Evolutionary conservation across 106 monocot species (phyloP).

Genomic region (Gastrodia elata): DNA sequence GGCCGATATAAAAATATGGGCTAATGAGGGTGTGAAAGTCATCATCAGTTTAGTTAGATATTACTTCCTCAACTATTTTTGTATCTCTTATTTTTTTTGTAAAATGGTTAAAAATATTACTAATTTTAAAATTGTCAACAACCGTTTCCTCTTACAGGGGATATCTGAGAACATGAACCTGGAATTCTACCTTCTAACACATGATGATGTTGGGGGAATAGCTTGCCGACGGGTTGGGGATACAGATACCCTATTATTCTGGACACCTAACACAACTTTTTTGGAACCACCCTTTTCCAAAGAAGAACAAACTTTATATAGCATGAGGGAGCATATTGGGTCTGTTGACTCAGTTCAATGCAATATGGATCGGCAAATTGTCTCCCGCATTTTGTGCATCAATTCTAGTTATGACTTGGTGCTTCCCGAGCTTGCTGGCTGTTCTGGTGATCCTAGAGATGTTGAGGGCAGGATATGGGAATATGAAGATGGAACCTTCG

Average conservation of each 20-base stretch:
- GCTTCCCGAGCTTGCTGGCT: conserved; percentile 31
- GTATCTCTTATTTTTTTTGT: not conserved
- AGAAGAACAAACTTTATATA: conserved; percentile 59
- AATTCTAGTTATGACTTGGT: conserved; percentile 67
- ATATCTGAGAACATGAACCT: conserved; percentile 61
- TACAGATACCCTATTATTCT: conserved; percentile 43
- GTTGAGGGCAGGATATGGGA: conserved; percentile 91
- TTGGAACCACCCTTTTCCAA: conserved; percentile 56
- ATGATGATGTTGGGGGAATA: conserved; percentile 80
- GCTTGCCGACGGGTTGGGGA: conserved; percentile 64
- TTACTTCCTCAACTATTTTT: not conserved
- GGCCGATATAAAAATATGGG: too few species aligned
- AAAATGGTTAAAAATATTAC: not conserved
- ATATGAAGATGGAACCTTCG: conserved; percentile 72
- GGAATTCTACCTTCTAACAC: conserved; percentile 71
- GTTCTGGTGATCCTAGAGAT: conserved; percentile 37
- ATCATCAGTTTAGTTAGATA: too few species aligned
- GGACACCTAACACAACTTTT: conserved; percentile 61
- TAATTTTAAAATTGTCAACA: not conserved
- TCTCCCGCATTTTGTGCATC: conserved; percentile 64
- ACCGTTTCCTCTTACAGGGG: conserved; percentile 46
- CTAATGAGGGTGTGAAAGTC: too few species aligned
- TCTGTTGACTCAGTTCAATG: conserved; percentile 12
- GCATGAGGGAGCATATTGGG: conserved; percentile 31
- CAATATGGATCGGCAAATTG: conserved; percentile 16